Base-by-base conservation (phyloP, 805 yeast genomes). In the Saturnispora galanensis region DNA sequence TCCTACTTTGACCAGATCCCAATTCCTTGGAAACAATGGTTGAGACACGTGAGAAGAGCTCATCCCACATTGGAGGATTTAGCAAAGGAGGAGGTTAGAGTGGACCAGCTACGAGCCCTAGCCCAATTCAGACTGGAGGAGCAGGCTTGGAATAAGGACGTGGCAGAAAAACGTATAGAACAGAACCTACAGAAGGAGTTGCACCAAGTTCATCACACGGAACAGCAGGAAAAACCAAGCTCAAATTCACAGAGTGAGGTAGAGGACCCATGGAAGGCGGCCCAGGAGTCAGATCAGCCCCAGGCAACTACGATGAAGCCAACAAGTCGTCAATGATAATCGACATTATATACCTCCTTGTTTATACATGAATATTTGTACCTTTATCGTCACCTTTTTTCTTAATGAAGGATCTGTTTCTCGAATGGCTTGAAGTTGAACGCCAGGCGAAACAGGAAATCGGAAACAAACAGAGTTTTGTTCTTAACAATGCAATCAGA, bases 11-110 rank as follows among this genome's bases (percentile, higher is more conserved):
- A 68, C 6, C 74, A 77, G 13, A 76, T 71, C 3, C 79, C 79
- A 13, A 76, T 87, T 12, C 86, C 78, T 54, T 85, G 95, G 94
- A 66, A 74, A 33, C 89, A 81, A 57, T 85, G 95, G 95, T 69
- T 86, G 16, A 62, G 90, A 43, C 67, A 75, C 52, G 77, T 84
- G 2, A 68, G 93, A 41, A 61, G 66, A 1, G 56, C 62, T 2
- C 70, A 79, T 6, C 95, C 95, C 0, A 67, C 79, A 0, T 53
- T 85, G 16, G 66, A 70, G 33, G 95, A 85, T 49, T 69, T 85
- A 34, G 51, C 71, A 1, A 64, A 63, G 2, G 94, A 85, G 52
- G 68, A 76, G 52, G 54, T 65, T 29, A 67, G 95, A 32, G 76
- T 77, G 41, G 67, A 66, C 35, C 66, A 65, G 12, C 66, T 84